Evolutionary conservation across 306 rosid species (phyloP).

Genomic region (Neltuma alba): DNA sequence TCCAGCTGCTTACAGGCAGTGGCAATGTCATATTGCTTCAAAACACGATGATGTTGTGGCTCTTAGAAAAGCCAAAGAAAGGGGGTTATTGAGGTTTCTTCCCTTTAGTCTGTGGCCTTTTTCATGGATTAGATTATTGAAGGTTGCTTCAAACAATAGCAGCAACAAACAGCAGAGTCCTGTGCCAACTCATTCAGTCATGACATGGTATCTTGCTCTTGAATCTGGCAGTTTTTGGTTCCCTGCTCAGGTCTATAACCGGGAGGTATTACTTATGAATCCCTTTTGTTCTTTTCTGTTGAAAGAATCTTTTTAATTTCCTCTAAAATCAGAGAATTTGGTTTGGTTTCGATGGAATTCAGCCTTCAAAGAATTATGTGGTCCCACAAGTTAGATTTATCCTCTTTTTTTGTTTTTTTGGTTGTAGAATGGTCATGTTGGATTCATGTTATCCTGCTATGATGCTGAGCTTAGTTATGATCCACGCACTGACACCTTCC

Average conservation of each 20-base stretch:
- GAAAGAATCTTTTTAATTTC: neutral
- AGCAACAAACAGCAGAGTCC: constrained; percentile 41
- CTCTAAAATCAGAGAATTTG: neutral
- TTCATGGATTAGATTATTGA: constrained; percentile 71
- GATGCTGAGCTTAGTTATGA: constrained; percentile 93
- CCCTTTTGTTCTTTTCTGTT: constrained; percentile 4
- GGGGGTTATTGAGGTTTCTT: constrained; percentile 58
- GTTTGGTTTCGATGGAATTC: constrained; percentile 16
- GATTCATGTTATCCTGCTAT: constrained; percentile 94
- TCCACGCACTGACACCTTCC: constrained; percentile 75
- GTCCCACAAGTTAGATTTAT: constrained; percentile 25
- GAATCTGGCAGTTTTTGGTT: constrained; percentile 81
- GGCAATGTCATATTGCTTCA: constrained; percentile 79
- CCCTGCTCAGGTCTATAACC: constrained; percentile 96
- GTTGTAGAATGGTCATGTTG: constrained; percentile 94
- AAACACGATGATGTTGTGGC: constrained; percentile 43
- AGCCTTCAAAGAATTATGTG: neutral
- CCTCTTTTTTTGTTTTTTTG: neutral
- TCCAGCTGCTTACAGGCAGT: constrained; percentile 75
- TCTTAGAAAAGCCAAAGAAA: constrained; percentile 53
- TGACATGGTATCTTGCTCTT: constrained; percentile 91
- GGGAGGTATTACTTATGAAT: constrained; percentile 64
- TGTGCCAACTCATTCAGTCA: constrained; percentile 71
- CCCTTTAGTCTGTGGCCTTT: constrained; percentile 73
- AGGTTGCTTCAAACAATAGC: constrained; percentile 40